These are phyloP conservation scores for Acrocalymma vagum DNA, from an alignment of 2,329 filamentous ascomycete species.

Conservation along the genomic window DNA sequence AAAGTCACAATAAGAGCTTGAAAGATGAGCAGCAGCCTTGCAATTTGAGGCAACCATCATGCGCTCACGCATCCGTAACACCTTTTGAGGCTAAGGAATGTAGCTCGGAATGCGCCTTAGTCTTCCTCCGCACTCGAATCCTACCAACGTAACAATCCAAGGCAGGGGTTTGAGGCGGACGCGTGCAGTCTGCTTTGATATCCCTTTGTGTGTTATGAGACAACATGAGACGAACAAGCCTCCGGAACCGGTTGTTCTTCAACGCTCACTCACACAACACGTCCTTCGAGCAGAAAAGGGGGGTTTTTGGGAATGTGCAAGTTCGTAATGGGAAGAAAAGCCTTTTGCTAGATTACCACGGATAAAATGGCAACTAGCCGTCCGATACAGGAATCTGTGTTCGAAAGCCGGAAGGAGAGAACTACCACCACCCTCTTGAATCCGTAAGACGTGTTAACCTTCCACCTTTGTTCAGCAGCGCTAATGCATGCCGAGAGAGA, in stretches of 20 bases:
- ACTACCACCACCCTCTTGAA: slow-evolving; percentile 3
- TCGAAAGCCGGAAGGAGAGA: background rate
- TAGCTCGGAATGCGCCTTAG: slow-evolving; percentile 28
- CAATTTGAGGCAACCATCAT: slow-evolving; percentile 14
- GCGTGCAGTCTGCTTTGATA: background rate
- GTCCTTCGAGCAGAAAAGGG: background rate
- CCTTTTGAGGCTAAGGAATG: slow-evolving; percentile 24
- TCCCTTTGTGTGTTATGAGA: background rate
- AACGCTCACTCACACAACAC: background rate
- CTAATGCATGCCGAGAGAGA: slow-evolving; percentile 2
- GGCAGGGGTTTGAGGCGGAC: background rate
- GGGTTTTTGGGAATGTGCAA: background rate
- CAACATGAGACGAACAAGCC: slow-evolving; percentile 5
- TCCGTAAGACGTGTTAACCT: background rate
- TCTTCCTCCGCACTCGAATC: slow-evolving; percentile 5
- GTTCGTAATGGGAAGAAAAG: slow-evolving; percentile 1
- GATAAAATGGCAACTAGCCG: background rate
- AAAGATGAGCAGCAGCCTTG: slow-evolving; percentile 3
- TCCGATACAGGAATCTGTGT: background rate
- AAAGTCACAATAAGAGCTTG: background rate
- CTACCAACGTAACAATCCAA: background rate
- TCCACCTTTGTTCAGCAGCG: background rate
- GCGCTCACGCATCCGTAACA: slow-evolving; percentile 20
- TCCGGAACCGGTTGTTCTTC: background rate
- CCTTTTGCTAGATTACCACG: slow-evolving; percentile 16